Evolutionary conservation across 495 filamentous ascomycete species (phyloP).

Genomic region (Neurospora sp.): DNA sequence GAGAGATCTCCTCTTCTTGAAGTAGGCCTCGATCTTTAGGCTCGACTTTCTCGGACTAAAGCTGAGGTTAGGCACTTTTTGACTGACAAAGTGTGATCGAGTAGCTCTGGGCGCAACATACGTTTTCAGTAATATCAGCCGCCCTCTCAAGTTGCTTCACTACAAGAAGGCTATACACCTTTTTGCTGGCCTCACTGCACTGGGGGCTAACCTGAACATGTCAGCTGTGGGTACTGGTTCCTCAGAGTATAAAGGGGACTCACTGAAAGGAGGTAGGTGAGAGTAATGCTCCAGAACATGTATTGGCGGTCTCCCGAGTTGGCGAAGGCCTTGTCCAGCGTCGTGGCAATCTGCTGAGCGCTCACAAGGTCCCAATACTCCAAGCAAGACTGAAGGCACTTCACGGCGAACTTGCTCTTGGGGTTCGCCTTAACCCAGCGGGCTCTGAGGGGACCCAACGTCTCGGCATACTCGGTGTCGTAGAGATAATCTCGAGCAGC

Average conservation of each 20-base stretch:
- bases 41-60: constrained; percentile 14
- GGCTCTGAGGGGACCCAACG: constrained; percentile 30
- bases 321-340: constrained; percentile 30
- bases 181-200: constrained; percentile 25
- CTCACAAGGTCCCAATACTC: constrained; percentile 37
- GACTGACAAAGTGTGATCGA: not conserved
- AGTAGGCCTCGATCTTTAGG: constrained; percentile 18
- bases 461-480: constrained; percentile 26
- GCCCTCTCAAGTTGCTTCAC: constrained; percentile 33
- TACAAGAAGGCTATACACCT: constrained; percentile 31
- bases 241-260: constrained; percentile 6
- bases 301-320: constrained; percentile 25
- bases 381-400: constrained; percentile 34
- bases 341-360: constrained; percentile 40
- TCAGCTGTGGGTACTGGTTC: constrained; percentile 10
- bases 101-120: constrained; percentile 9
- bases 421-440: constrained; percentile 34
- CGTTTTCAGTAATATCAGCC: constrained; percentile 29
- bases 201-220: constrained; percentile 24
- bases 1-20: constrained; percentile 25
- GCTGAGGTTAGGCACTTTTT: constrained; percentile 1
- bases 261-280: constrained; percentile 36
- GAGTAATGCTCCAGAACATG: constrained; percentile 35
- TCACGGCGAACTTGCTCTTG: constrained; percentile 23
- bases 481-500: constrained; percentile 19